These are phyloP conservation scores for Phytophthora citrophthora DNA, from an alignment of 352 stramenopile species.

Conservation along the genomic window DNA sequence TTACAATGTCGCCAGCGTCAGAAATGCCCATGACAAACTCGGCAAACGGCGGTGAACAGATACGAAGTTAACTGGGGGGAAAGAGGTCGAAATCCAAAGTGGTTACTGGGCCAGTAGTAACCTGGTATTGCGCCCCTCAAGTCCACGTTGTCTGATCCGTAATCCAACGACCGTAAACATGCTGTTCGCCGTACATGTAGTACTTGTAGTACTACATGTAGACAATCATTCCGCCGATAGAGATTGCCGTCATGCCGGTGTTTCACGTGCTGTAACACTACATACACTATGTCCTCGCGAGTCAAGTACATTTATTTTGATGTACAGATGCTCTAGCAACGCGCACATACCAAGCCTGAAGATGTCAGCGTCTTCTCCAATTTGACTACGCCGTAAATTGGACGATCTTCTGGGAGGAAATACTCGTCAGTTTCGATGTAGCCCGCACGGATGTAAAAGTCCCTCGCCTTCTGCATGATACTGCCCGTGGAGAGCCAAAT, in stretches of 20 bases:
- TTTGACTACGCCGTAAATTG: slow-evolving; percentile 22
- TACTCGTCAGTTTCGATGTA: slow-evolving; percentile 20
- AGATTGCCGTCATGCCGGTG: not conserved
- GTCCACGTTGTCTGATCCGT: not conserved
- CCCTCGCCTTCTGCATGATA: slow-evolving; percentile 24
- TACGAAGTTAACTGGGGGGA: not conserved
- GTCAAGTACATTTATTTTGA: too few species aligned
- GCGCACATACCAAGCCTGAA: not conserved
- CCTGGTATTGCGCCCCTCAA: not conserved
- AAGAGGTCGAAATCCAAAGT: not conserved
- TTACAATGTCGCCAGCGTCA: slow-evolving; percentile 8
- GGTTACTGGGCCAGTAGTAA: not conserved
- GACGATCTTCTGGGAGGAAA: slow-evolving; percentile 21
- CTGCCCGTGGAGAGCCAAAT: slow-evolving; percentile 37
- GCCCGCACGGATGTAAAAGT: slow-evolving; percentile 31
- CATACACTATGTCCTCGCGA: too few species aligned
- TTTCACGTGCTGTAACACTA: too few species aligned
- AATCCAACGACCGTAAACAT: not conserved
- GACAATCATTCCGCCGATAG: slow-evolving; percentile 10
- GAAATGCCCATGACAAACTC: not conserved
- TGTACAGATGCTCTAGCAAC: not conserved
- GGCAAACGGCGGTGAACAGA: not conserved
- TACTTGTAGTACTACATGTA: not conserved
- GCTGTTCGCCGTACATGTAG: too few species aligned
- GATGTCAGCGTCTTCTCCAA: slow-evolving; percentile 28